These are phyloP conservation scores for Cystobasidium onofrii DNA, from an alignment of 768 basidiomycete genomes.

Conservation along the genomic window DNA sequence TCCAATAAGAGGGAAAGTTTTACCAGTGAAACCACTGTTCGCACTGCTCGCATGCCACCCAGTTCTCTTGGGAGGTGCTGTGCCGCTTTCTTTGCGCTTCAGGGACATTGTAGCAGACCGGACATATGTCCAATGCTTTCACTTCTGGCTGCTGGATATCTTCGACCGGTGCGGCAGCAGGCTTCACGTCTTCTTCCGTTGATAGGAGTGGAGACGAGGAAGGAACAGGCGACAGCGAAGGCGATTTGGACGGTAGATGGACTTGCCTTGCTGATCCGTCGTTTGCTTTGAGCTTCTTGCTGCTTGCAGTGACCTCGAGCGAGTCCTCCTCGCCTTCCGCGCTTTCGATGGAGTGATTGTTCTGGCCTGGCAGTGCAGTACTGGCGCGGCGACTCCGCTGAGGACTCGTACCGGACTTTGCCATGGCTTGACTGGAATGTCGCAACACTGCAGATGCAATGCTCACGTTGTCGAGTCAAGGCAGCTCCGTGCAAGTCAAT, in stretches of 20 bases:
- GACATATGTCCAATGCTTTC: constrained; percentile 3
- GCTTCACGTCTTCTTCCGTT: background rate
- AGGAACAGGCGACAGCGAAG: background rate
- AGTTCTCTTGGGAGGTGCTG: constrained; percentile 3
- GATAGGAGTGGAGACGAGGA: background rate
- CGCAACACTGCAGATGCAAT: too few relatives aligned
- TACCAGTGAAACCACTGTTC: constrained; percentile 26
- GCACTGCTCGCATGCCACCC: constrained; percentile 24
- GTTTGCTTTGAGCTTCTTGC: background rate
- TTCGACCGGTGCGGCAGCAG: background rate
- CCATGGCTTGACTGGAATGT: background rate
- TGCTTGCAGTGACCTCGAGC: background rate
- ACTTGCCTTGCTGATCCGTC: background rate
- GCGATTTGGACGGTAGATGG: background rate
- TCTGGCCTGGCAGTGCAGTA: background rate
- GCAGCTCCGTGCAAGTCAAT: too few relatives aligned
- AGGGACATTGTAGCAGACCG: background rate
- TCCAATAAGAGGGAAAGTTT: background rate
- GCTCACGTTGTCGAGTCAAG: background rate
- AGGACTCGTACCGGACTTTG: background rate
- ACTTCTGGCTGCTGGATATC: background rate
- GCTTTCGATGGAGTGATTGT: background rate
- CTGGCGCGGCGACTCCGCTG: background rate
- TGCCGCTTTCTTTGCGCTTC: background rate
- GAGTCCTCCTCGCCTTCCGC: background rate